These are phyloP conservation scores for Citrullus colocynthis DNA, from an alignment of 306 rosid genomes.

Conservation along the genomic window DNA sequence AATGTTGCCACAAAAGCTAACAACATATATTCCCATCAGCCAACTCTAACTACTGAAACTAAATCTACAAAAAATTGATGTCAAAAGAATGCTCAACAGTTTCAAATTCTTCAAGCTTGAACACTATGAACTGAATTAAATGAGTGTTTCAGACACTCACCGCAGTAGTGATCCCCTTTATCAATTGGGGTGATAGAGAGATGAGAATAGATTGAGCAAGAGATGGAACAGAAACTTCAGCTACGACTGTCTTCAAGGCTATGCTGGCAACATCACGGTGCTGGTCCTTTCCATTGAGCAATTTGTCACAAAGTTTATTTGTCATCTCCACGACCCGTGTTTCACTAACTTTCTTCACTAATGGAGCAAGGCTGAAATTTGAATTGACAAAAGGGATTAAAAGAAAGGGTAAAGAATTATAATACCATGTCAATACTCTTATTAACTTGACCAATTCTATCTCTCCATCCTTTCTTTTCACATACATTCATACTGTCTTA, in stretches of 20 bases:
- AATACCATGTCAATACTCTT: neutral
- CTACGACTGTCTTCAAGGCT: conserved; percentile 89
- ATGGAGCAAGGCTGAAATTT: conserved; percentile 73
- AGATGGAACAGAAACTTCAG: conserved; percentile 73
- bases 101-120: conserved; percentile 5
- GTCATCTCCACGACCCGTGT: conserved; percentile 86
- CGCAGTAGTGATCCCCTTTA: conserved; percentile 61
- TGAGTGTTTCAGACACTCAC: conserved; percentile 36
- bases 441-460: neutral
- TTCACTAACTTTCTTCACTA: conserved; percentile 82
- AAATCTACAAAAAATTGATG: neutral
- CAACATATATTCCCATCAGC: neutral
- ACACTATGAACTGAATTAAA: neutral
- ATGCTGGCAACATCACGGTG: conserved; percentile 96
- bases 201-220: conserved; percentile 80
- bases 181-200: conserved; percentile 63
- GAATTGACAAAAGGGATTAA: neutral
- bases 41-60: neutral
- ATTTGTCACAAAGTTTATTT: conserved; percentile 61
- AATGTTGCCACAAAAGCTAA: neutral
- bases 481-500: neutral
- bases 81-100: neutral
- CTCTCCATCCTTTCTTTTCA: neutral
- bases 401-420: neutral
- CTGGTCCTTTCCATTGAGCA: conserved; percentile 84